Evolutionary conservation across 805 yeast genomes (phyloP).

Genomic region (Ogataea kodamae): DNA sequence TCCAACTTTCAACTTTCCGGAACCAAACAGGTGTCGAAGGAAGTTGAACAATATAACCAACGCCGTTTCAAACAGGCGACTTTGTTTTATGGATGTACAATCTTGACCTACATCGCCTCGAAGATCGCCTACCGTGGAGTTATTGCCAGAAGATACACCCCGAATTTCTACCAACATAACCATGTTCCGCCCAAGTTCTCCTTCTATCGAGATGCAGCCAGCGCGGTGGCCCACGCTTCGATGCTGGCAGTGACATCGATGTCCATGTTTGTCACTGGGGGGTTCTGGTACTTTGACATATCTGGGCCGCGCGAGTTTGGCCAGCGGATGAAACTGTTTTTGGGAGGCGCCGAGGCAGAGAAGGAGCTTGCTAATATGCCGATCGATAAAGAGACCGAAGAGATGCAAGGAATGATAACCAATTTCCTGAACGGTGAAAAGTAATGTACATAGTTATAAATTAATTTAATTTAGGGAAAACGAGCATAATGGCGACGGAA

Average conservation of each 20-base stretch:
- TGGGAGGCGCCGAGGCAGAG: slow-evolving; percentile 69
- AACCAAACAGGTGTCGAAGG: slow-evolving; percentile 27
- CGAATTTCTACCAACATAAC: slow-evolving; percentile 77
- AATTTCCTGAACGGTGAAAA: slow-evolving; percentile 17
- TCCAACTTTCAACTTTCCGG: slow-evolving; percentile 29
- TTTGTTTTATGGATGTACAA: slow-evolving; percentile 67
- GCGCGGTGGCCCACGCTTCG: slow-evolving; percentile 81
- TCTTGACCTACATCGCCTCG: slow-evolving; percentile 66
- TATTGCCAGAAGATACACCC: slow-evolving; percentile 65
- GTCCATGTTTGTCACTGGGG: slow-evolving; percentile 69
- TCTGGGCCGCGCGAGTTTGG: slow-evolving; percentile 69
- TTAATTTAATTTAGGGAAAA: slow-evolving; percentile 1
- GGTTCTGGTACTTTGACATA: slow-evolving; percentile 78
- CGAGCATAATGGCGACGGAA: slow-evolving; percentile 11
- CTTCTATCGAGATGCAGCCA: slow-evolving; percentile 76
- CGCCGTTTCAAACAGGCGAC: slow-evolving; percentile 72
- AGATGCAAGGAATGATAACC: slow-evolving; percentile 45
- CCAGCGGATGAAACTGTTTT: slow-evolving; percentile 52
- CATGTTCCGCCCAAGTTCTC: slow-evolving; percentile 83
- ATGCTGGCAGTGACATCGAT: slow-evolving; percentile 67
- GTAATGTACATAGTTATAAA: slow-evolving; percentile 1
- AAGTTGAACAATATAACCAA: slow-evolving; percentile 47
- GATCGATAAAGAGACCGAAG: slow-evolving; percentile 56
- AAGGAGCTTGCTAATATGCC: slow-evolving; percentile 42
- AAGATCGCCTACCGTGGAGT: slow-evolving; percentile 75